These are phyloP conservation scores for Calcarisporium arbuscula DNA, from an alignment of 2,329 filamentous ascomycete species.

Conservation along the genomic window DNA sequence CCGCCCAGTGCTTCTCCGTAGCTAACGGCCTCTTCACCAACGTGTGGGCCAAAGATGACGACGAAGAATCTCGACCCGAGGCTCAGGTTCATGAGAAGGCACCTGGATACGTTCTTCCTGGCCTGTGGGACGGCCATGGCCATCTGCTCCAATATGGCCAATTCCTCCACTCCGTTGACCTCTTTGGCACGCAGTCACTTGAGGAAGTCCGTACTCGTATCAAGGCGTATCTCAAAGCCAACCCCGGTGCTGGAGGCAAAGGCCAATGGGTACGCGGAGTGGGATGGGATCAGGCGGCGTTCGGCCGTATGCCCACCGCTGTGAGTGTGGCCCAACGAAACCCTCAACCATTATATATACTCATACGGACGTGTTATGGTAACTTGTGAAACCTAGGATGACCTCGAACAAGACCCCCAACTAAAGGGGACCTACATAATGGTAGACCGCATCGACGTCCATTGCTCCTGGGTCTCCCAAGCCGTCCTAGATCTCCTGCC, in stretches of 20 bases:
- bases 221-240: constrained; percentile 39
- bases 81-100: constrained; percentile 15
- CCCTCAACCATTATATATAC: too few species aligned
- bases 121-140: constrained; percentile 65
- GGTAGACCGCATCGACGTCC: constrained; percentile 63
- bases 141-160: constrained; percentile 62
- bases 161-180: constrained; percentile 57
- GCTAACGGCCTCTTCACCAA: constrained; percentile 42
- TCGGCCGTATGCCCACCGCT: constrained; percentile 60
- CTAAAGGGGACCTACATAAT: constrained; percentile 57
- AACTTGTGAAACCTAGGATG: constrained; percentile 30
- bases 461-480: constrained; percentile 64
- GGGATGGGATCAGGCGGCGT: constrained; percentile 64
- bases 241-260: constrained; percentile 45
- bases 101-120: constrained; percentile 54
- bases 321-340: constrained; percentile 31
- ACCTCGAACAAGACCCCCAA: constrained; percentile 45
- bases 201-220: constrained; percentile 49
- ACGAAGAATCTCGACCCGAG: constrained; percentile 20
- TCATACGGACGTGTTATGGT: too few species aligned
- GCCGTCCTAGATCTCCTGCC: constrained; percentile 57
- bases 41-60: constrained; percentile 33
- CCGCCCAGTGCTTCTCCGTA: constrained; percentile 51
- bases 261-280: constrained; percentile 59
- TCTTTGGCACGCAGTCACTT: constrained; percentile 53